Evolutionary conservation across 805 yeast genomes (phyloP).

Genomic region (Henningerozyma blattae): DNA sequence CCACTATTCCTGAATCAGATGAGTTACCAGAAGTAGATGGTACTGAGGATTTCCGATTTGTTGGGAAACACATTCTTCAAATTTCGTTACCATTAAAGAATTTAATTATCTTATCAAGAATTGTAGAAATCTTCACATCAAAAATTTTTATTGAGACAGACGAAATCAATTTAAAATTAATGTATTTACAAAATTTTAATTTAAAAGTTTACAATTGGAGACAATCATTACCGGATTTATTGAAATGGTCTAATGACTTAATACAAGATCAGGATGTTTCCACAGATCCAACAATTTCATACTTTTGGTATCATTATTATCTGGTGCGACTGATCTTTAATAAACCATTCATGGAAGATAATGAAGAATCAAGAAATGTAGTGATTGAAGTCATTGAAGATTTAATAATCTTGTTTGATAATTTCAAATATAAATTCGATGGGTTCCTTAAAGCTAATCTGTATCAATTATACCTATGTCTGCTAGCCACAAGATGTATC

Average conservation of each 20-base stretch:
- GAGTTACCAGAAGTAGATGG: constrained; percentile 50
- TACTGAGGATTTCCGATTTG: constrained; percentile 45
- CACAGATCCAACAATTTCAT: constrained; percentile 40
- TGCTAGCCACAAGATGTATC: constrained; percentile 21
- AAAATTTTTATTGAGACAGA: constrained; percentile 24
- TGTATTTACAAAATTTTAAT: constrained; percentile 32
- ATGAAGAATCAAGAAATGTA: constrained; percentile 17
- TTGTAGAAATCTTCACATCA: constrained; percentile 25
- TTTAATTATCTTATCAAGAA: constrained; percentile 31
- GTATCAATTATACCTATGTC: constrained; percentile 24
- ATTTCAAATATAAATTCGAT: constrained; percentile 16
- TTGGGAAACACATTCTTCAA: constrained; percentile 21
- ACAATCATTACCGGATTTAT: constrained; percentile 33
- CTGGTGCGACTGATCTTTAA: constrained; percentile 46
- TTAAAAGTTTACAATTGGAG: constrained; percentile 42
- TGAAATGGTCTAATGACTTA: constrained; percentile 36
- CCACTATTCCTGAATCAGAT: constrained; percentile 47
- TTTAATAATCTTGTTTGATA: constrained; percentile 17
- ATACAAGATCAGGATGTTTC: constrained; percentile 31
- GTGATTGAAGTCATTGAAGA: constrained; percentile 21
- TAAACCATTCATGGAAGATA: constrained; percentile 42
- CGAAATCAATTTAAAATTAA: constrained; percentile 25
- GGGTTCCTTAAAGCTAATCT: constrained; percentile 17
- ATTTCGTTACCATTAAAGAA: constrained; percentile 30
- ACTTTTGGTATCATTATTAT: constrained; percentile 46